Base-by-base conservation (phyloP, 306 rosid genomes). In the Leucaena leucocephala region DNA sequence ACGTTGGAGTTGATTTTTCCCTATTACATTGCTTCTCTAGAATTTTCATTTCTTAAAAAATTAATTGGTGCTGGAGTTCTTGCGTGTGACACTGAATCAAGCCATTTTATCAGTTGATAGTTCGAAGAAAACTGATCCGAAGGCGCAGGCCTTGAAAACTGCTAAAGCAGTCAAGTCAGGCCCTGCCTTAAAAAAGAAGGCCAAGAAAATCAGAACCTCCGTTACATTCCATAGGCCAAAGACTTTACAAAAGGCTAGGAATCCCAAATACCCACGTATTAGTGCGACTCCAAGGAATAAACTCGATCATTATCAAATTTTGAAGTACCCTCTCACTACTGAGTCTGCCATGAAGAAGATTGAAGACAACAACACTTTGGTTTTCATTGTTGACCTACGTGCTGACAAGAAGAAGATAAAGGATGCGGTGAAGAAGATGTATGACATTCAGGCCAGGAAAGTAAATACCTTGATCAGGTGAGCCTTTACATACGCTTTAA, bases 261-360 rank as follows among this genome's bases (percentile, higher is more conserved):
- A 77, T 65, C 98, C 98, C 0, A 93, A 93, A 59, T 93, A 93
- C 74, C 98, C 98, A 46, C 93, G 97, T 5, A 80, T 88, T 17
- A 93, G 98, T 82, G 98, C 97, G 16, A 80, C 93, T 1, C 90
- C 94, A 3, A 89, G 98, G 89, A 89, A 93, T 72, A 93, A 93
- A 83, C 97, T 93, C 46, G 98, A 93, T 38, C 94, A 88, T 40
- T 93, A 93, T 72, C 97, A 91, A 76, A 91, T 91, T 35, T 82
- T 93, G 27, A 91, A 91, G 55, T 93, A 50, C 79, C 98, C 98
- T 63, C 94, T 93, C 17, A 93, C 98, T 49, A 93, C 98, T 0
- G 98, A 93, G 46, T 93, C 97, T 0, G 98, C 98, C 2, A 93
- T 91, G 98, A 93, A 93, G 84, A 91, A 93, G 80, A 93, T 93